These are phyloP conservation scores for Prototheca cutis DNA, from an alignment of 163 green algal genomes.

Conservation along the genomic window DNA sequence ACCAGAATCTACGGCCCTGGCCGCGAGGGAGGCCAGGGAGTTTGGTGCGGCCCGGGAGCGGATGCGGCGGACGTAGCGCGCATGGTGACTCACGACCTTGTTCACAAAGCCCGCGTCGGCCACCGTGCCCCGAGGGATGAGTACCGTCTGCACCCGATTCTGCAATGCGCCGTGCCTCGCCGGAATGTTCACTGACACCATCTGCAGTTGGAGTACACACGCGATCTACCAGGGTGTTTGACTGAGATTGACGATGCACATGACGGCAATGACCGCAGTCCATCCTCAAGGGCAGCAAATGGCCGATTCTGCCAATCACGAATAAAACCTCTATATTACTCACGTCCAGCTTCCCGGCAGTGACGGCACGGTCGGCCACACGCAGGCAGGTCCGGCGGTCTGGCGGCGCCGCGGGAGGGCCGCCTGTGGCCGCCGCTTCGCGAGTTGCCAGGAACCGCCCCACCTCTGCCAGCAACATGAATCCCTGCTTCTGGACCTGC, in stretches of 20 bases:
- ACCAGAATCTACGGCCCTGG: background rate
- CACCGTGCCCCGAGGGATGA: background rate
- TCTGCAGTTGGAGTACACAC: background rate
- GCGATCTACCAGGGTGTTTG: too few relatives aligned
- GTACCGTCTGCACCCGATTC: background rate
- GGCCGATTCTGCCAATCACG: too few relatives aligned
- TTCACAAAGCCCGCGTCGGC: background rate
- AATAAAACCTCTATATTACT: too few relatives aligned
- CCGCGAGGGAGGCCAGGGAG: background rate
- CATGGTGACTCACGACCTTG: background rate
- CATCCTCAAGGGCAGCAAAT: too few relatives aligned
- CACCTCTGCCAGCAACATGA: conserved; percentile 16
- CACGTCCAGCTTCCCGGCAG: background rate
- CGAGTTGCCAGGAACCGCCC: conserved; percentile 4
- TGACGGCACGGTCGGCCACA: background rate
- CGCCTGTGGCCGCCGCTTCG: background rate
- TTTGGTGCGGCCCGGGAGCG: background rate
- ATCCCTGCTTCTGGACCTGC: background rate
- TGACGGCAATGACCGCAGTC: too few relatives aligned
- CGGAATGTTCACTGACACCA: background rate
- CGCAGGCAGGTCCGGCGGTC: conserved; percentile 17
- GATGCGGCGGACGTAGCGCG: background rate
- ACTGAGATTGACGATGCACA: too few relatives aligned
- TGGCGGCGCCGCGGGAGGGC: background rate
- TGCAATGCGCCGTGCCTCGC: background rate